Base-by-base conservation (phyloP, 176 grass and related monocot species). In the Cenchrus fungigraminus region DNA sequence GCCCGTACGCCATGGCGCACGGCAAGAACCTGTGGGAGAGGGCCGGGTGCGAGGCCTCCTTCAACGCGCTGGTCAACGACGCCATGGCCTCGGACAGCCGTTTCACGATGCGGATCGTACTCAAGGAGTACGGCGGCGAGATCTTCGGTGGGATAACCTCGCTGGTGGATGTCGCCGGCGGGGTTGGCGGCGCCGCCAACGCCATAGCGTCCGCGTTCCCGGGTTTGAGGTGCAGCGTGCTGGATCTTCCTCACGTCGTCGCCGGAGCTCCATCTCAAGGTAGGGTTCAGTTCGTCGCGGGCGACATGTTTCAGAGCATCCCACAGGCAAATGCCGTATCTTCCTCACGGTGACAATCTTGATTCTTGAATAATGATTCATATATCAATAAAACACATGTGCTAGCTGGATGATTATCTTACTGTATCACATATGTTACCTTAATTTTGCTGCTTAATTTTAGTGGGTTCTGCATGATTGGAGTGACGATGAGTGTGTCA, bases 101-200 rank as follows among this genome's bases (percentile, higher is more conserved):
- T 17, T 37, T 80, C n/a, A 46, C 80, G 40, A 72, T 68, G 56
- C 12, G 66, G 45, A 57, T 54, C 25, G 77, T 79, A 0, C 32
- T 80, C 22, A 63, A 12, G 15, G 28, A 83, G 37, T 47, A 6
- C 44, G 44, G n/a, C 17, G 15, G 25, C 12, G 52, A 43, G 19
- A 34, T 89, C 14, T 92, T 92, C 59, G 8, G 20, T 3, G 59
- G 59, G 59, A 12, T 62, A 4, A 4, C 3, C 3, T 62, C 59
- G 59, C 49, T 92, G 71, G 72, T 92, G 40, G 90, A 92, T 56
- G 83, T 92, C 43, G 90, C 86, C 28, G 90, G 90, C 4, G 79
- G 86, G 20, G 2, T 68, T 13, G 66, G 66, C 15, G 17, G 6
- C 9, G 66, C 79, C 2, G 72, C 86, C 14, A 74, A 12, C 31